phyloP scores from a whole-genome alignment of 1,284 basidiomycete species.

The Ceratorhiza oryzae-sativae region DNA sequence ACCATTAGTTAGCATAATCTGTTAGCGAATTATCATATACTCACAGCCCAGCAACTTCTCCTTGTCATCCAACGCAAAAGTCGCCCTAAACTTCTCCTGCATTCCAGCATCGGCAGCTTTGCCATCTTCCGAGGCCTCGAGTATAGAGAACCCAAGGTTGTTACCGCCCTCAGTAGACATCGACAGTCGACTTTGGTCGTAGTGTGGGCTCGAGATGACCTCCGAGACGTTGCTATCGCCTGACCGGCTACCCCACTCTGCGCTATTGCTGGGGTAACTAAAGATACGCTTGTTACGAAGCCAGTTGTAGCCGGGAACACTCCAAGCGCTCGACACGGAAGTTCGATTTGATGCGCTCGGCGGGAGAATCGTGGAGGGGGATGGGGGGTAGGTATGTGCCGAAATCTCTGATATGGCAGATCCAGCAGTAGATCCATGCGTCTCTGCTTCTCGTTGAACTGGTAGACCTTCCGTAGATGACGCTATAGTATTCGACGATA shows the following conservation, averaged over 20 bases:
- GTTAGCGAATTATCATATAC: conserved; percentile 50
- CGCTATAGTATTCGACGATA: neutral
- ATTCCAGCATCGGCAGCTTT: conserved; percentile 65
- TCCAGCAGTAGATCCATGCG: neutral
- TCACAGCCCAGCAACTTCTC: conserved; percentile 86
- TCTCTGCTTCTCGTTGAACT: neutral
- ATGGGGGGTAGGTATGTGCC: conserved; percentile 79
- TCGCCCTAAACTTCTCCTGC: conserved; percentile 74
- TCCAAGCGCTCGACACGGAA: conserved; percentile 58
- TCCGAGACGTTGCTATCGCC: conserved; percentile 22
- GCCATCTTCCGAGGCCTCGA: conserved; percentile 67
- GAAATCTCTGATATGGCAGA: conserved; percentile 26
- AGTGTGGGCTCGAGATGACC: conserved; percentile 22
- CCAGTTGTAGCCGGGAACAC: conserved; percentile 50
- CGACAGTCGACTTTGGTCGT: conserved; percentile 24
- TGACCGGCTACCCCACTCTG: conserved; percentile 19
- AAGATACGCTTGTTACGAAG: conserved; percentile 42
- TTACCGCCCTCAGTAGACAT: conserved; percentile 33
- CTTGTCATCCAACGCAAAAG: conserved; percentile 86
- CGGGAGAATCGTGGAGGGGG: conserved; percentile 55
- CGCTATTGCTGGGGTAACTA: conserved; percentile 1
- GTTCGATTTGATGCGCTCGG: conserved; percentile 47
- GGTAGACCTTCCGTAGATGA: neutral
- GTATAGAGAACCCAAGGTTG: conserved; percentile 74
- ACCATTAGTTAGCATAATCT: conserved; percentile 35